Base-by-base conservation (phyloP, 2,329 filamentous ascomycete genomes). In the Pseudogymnoascus sp. region DNA sequence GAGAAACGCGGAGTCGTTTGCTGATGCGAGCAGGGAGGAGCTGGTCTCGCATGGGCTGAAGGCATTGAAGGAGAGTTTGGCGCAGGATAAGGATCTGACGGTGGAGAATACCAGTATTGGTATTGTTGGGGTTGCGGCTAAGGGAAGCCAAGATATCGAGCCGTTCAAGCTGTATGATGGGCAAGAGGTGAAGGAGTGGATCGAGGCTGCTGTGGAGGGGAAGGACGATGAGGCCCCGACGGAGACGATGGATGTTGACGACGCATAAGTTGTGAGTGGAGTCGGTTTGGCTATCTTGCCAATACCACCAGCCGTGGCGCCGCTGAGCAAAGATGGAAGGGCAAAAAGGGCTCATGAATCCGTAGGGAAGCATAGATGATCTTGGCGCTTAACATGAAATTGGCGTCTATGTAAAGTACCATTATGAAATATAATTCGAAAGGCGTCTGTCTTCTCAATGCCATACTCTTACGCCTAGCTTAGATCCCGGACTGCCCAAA, bases 1-100 rank as follows among this genome's bases (percentile, higher is more conserved):
- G 83, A 84, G 91, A 72, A 90, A 97, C 77, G 78, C 97, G 65
- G 92, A 96, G 66, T 79, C 86, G 68, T 97, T 99, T 75, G 83
- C 85, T 71, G 82, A 83, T 67, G 87, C 86, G 73, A 85, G 82
- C 66, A 82, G 90, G 70, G 93, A 97, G 73, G 90, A 96, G 76
- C 80, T 99, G 72, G 87, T 99, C 71, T 86, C 86, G 77, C 94
- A 99, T 79, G 94, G 93, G 33, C 80, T 99, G 73, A 84, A 85
- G 73, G 93, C 94, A 60, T 80, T 99, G 73, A 96, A 96, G 82
- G 94, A 99, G 82, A 96, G 90, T 69, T 80, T 99, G 75, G 89
- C 90, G 63, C 93, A 97, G 83, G 94, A 99, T 78, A 96, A 95
- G 81, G 92, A 97, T 82, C 80, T 99, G 75, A 97, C 93, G 62